Base-by-base conservation (phyloP, 176 grass and related monocot genomes). In the Aegilops bicornis region DNA sequence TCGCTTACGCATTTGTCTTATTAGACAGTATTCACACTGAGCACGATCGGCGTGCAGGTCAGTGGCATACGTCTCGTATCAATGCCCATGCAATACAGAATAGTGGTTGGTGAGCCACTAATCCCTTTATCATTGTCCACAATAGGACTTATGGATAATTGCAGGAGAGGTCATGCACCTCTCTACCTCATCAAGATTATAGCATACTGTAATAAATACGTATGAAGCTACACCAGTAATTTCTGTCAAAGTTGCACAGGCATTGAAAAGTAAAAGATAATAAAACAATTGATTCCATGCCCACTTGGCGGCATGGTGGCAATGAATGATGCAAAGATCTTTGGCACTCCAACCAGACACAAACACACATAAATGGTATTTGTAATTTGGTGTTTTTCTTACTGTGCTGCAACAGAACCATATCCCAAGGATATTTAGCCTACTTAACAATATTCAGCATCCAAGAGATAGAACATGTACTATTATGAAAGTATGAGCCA, bases 71-170 rank as follows among this genome's bases (percentile, higher is more conserved):
- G 45, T 31, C 74, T 67, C 69, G 68, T 87, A 84, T 91, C 85
- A 91, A 85, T 91, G 89, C 69, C 89, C 85, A 77, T 87, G 85
- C 89, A 81, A 79, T 62, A 87, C 32, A 90, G 78, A 68, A 76
- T 2, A 80, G 85, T 87, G 66, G 76, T 68, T 76, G 40, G 54
- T 50, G 72, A 79, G 10, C 85, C 85, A 87, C 80, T 68, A 60
- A 67, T 79, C 48, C 85, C 58, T 83, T 84, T 61, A 80, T 59
- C 60, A 84, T 69, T 48, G 69, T 80, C 85, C 85, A 48, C 45
- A 61, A 35, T 27, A 76, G 81, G 81, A 87, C 68, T 59, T 75
- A 84, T 75, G 85, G 67, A 15, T 50, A 59, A n/a, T 76, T 79
- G 68, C 84, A 87, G 69, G 27, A 87, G 24, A 79, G 58, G 45